Base-by-base conservation (phyloP, 23 red algal species). In the Gracilaria gracilis region DNA sequence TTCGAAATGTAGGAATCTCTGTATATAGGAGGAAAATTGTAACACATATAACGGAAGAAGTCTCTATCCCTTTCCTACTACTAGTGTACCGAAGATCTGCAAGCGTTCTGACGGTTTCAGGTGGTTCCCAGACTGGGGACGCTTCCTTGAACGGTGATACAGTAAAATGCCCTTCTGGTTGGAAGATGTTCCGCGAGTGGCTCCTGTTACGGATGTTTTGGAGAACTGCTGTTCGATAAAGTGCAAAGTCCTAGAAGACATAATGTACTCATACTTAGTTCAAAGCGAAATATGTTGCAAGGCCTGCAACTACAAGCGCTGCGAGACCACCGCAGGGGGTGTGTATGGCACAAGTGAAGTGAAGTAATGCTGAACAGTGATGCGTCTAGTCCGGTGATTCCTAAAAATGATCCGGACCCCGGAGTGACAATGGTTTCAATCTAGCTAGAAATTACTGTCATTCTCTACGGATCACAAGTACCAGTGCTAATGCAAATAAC, bases 161-260 rank as follows among this genome's bases (percentile, higher is more conserved):
- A 7, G n/a, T 75, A 21, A 19, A 17, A 7, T 75, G 69, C 40
- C 69, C 69, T 1, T 40, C 36, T 75, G 69, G 69, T 46, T 75
- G 69, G 69, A 42, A 75, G 40, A 75, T 16, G 36, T 75, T 4
- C 69, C 36, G 16, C 69, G 69, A 20, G 40, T 75, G 14, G 40
- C 9, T 8, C 69, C 40, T 19, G 69, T 75, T 29, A 12, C 36
- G 0, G 29, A 75, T 46, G 37, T 75, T 7, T 34, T 46, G 14
- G 69, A 75, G 29, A 46, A 75, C 69, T 75, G 69, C 69, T 75
- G 69, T 37, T 75, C 69, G 46, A 17, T 46, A 29, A 21, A 75
- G 37, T 75, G 69, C n/a, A 1, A 46, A 1, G 40, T 40, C 14
- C 11, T 75, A 7, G 40, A 46, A 75, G 33, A 48, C 69, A 17